phyloP scores from a whole-genome alignment of 257 asterid genomes.

The Jacaranda copaia region DNA sequence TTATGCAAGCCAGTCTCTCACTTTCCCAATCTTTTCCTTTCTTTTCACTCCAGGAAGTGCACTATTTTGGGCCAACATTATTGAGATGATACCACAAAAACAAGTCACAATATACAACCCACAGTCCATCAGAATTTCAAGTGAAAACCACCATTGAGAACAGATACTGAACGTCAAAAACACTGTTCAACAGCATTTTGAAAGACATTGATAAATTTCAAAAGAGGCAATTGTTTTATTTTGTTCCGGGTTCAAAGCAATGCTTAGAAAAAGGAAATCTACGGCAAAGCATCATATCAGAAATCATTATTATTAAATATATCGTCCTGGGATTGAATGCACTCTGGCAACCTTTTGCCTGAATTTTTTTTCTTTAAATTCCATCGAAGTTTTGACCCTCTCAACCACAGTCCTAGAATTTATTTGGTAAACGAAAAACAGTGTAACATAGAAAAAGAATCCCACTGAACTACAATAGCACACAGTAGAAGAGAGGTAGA shows the following conservation, averaged over 20 bases:
- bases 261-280: slow-evolving; percentile 5
- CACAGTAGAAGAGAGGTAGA: background rate
- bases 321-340: background rate
- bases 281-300: background rate
- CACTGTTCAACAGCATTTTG: background rate
- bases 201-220: slow-evolving; percentile 11
- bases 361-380: background rate
- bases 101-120: slow-evolving; percentile 42
- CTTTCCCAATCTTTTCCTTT: slow-evolving; percentile 59
- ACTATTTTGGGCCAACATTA: slow-evolving; percentile 42
- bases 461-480: slow-evolving; percentile 7
- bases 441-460: background rate
- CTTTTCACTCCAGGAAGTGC: slow-evolving; percentile 59
- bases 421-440: slow-evolving; percentile 6
- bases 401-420: slow-evolving; percentile 15
- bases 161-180: background rate
- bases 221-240: background rate
- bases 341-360: background rate
- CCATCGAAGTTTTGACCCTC: background rate
- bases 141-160: background rate
- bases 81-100: slow-evolving; percentile 43
- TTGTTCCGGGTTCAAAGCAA: background rate
- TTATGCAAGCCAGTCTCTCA: slow-evolving; percentile 46
- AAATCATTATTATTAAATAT: background rate
- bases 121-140: slow-evolving; percentile 26